Conservation (phyloP, 129 eudicot species). For the Centrapalus pauciflorus region DNA sequence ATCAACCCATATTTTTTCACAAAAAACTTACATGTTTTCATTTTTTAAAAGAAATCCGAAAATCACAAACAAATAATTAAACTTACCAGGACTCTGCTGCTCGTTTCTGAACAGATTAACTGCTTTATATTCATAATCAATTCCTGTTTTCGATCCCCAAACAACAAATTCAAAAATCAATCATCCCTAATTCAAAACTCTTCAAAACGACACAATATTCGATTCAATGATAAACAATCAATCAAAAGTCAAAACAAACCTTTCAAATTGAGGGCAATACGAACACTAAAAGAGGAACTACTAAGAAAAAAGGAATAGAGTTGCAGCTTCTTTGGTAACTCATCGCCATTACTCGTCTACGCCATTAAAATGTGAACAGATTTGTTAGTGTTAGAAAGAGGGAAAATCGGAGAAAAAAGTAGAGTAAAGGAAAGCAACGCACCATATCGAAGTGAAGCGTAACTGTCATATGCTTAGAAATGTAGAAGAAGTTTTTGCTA, state of each 20-base stretch:
- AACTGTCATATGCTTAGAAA: too few species aligned
- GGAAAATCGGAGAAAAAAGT: neutral
- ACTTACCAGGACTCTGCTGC: slow-evolving; percentile 62
- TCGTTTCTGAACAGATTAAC: slow-evolving; percentile 64
- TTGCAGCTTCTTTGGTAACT: slow-evolving; percentile 25
- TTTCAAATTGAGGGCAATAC: slow-evolving; percentile 64
- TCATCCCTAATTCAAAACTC: neutral
- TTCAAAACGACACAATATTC: neutral
- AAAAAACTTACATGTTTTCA: too few species aligned
- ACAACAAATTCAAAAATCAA: slow-evolving; percentile 2
- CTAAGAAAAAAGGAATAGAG: slow-evolving; percentile 55
- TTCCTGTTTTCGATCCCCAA: slow-evolving; percentile 40
- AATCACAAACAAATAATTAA: too few species aligned
- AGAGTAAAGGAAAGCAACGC: neutral
- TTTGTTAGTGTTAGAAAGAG: neutral
- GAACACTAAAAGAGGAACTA: slow-evolving; percentile 56
- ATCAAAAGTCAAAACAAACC: slow-evolving; percentile 11
- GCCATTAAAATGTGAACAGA: neutral
- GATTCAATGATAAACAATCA: neutral
- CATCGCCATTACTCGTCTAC: neutral
- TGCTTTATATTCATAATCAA: slow-evolving; percentile 68
- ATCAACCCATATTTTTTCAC: too few species aligned
- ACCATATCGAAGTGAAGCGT: slow-evolving; percentile 1
- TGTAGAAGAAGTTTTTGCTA: too few species aligned
- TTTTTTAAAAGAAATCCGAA: too few species aligned